Percentiles rank a stretch among this genome's conserved stretches.
phyloP scores from a whole-genome alignment of 495 filamentous ascomycete species.

The Tuber indicum region DNA sequence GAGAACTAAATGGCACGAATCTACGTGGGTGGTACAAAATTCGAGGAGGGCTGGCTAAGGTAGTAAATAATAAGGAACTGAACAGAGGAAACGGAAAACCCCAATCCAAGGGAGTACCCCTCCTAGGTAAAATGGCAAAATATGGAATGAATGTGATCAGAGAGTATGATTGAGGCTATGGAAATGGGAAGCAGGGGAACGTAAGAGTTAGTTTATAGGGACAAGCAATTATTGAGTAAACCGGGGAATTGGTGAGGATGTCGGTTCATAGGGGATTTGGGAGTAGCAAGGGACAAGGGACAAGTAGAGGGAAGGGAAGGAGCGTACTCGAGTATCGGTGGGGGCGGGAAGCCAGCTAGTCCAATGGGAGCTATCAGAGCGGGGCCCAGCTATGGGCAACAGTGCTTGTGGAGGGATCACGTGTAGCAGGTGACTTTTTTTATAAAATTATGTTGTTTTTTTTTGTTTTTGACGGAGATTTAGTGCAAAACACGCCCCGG shows the following conservation, averaged over 20 bases:
- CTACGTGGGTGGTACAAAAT: neutral
- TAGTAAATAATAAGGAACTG: neutral
- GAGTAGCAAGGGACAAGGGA: neutral
- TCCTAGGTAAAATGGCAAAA: neutral
- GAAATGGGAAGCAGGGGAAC: neutral
- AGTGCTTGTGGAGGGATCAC: neutral
- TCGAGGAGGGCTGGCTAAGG: neutral
- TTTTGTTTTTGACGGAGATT: neutral
- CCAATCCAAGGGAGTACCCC: neutral
- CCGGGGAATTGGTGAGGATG: neutral
- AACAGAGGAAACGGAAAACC: neutral
- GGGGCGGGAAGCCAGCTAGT: neutral
- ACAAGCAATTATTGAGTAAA: neutral
- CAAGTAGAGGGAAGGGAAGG: neutral
- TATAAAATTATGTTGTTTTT: neutral
- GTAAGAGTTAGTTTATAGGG: neutral
- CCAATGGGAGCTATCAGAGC: neutral
- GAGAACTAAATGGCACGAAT: neutral
- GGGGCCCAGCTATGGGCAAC: neutral
- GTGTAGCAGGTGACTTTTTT: neutral
- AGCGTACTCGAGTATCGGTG: neutral
- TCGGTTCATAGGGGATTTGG: neutral
- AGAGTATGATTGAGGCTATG: neutral
- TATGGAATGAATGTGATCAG: neutral
- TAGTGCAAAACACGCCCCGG: neutral